phyloP scores from a whole-genome alignment of 495 filamentous ascomycete genomes.

The Tricharina praecox region DNA sequence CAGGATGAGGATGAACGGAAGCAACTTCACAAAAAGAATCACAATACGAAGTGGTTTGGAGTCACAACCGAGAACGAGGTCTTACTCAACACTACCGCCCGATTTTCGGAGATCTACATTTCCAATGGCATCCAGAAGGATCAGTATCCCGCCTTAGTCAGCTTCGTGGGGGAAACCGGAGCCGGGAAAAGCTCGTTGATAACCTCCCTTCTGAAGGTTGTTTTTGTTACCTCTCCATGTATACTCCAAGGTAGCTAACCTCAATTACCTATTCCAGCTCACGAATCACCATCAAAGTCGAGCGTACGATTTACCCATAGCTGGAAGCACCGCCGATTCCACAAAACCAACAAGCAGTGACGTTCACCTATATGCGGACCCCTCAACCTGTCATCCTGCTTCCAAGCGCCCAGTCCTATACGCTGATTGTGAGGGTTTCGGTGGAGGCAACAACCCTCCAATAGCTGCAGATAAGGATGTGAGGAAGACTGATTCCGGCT shows the following conservation, averaged over 20 bases:
- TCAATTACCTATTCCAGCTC: too few species aligned
- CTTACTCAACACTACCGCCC: background rate
- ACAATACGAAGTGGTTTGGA: slow-evolving; percentile 22
- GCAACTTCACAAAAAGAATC: slow-evolving; percentile 15
- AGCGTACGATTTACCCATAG: too few species aligned
- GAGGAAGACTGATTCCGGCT: too few species aligned
- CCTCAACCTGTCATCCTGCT: slow-evolving; percentile 28
- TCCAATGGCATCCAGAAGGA: background rate
- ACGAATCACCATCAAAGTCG: too few species aligned
- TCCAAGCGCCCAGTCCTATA: slow-evolving; percentile 7
- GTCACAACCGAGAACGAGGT: slow-evolving; percentile 2
- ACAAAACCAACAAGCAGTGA: slow-evolving; percentile 45
- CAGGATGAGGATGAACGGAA: too few species aligned
- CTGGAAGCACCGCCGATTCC: too few species aligned
- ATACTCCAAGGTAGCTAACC: too few species aligned
- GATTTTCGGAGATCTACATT: background rate
- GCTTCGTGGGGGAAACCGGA: slow-evolving; percentile 22
- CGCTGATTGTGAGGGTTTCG: slow-evolving; percentile 20
- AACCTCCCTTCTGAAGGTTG: slow-evolving; percentile 24
- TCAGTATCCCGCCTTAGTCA: slow-evolving; percentile 20
- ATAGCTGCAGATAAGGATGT: slow-evolving; percentile 7
- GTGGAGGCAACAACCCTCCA: slow-evolving; percentile 21
- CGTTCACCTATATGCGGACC: slow-evolving; percentile 47
- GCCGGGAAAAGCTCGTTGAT: slow-evolving; percentile 22
- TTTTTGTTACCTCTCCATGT: slow-evolving; percentile 12